Evolutionary conservation across 2,329 filamentous ascomycete species (phyloP).

Genomic region (Penicillium sp.): DNA sequence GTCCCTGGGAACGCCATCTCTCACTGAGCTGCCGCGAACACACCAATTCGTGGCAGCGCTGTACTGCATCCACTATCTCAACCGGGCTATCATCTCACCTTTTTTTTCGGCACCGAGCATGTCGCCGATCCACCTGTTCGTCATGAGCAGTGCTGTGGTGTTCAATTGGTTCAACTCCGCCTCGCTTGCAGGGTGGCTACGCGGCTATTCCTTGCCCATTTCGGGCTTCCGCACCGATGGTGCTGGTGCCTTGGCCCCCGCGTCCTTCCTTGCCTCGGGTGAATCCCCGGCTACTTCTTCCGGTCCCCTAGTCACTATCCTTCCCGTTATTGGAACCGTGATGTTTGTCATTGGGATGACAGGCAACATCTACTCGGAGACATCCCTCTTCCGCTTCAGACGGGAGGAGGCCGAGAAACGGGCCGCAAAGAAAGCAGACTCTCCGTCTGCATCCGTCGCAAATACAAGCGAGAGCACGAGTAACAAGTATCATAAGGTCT

Average conservation of each 20-base stretch:
- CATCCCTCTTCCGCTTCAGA: conserved; percentile 82
- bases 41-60: conserved; percentile 39
- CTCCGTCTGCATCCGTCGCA: conserved; percentile 22
- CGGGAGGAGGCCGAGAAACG: conserved; percentile 57
- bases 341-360: conserved; percentile 74
- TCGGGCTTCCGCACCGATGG: conserved; percentile 17
- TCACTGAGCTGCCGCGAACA: conserved; percentile 31
- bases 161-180: conserved; percentile 83
- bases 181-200: conserved; percentile 75
- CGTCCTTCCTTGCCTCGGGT: too few relatives aligned
- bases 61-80: conserved; percentile 79
- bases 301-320: conserved; percentile 13
- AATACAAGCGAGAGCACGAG: conserved; percentile 30
- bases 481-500: conserved; percentile 70
- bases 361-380: conserved; percentile 85
- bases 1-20: conserved; percentile 58
- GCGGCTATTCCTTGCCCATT: conserved; percentile 65
- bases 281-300: conserved; percentile 14
- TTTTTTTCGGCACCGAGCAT: conserved; percentile 81
- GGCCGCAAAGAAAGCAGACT: conserved; percentile 54
- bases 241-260: conserved; percentile 4
- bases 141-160: conserved; percentile 61
- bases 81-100: conserved; percentile 81
- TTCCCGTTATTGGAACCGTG: conserved; percentile 62
- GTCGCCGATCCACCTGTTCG: conserved; percentile 74